Conservation (phyloP, 352 stramenopile species). For the Globisporangium heterothallicum region DNA sequence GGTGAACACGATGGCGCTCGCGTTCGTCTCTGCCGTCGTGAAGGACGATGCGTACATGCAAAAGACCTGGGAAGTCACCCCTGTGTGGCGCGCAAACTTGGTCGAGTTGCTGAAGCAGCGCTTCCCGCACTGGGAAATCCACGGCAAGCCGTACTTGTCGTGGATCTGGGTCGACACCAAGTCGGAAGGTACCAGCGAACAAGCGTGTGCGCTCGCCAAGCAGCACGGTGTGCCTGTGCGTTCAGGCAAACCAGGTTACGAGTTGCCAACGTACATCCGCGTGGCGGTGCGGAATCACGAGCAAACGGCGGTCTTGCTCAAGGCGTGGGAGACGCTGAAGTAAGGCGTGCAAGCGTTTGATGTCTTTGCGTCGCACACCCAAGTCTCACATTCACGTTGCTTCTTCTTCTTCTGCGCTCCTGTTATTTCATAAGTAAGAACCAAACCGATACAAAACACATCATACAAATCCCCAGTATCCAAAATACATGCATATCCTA, state of each 20-base stretch:
- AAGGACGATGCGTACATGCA: constrained; percentile 74
- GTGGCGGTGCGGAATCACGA: constrained; percentile 76
- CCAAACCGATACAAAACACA: not conserved
- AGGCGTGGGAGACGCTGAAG: constrained; percentile 68
- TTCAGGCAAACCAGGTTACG: constrained; percentile 84
- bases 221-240: constrained; percentile 81
- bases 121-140: constrained; percentile 67
- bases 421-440: not conserved
- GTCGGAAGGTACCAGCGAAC: constrained; percentile 37
- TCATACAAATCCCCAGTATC: not conserved
- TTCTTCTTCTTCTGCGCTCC: not conserved
- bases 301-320: constrained; percentile 62
- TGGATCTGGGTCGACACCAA: constrained; percentile 90
- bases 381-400: too few relatives aligned
- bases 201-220: constrained; percentile 72
- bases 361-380: not conserved
- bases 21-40: constrained; percentile 80
- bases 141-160: constrained; percentile 71
- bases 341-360: too few relatives aligned
- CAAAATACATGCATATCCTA: not conserved
- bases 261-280: constrained; percentile 79
- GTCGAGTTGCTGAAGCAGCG: constrained; percentile 43
- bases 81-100: constrained; percentile 65
- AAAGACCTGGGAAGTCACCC: constrained; percentile 81
- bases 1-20: constrained; percentile 88